phyloP scores from a whole-genome alignment of 331 rosid genomes.

The Cydonia oblonga region DNA sequence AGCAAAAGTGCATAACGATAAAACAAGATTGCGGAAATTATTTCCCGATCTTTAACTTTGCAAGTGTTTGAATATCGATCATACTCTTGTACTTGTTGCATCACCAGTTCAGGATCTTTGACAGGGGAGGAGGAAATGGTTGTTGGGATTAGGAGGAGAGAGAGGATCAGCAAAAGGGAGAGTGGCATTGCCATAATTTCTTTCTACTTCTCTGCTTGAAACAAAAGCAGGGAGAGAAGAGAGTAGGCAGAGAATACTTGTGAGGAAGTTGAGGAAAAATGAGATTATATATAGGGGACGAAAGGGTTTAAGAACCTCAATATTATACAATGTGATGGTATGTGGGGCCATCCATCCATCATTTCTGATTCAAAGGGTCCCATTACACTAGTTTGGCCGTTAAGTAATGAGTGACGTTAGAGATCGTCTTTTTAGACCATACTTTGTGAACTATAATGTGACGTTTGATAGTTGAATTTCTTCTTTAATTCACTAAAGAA shows the following conservation, averaged over 20 bases:
- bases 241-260: not conserved
- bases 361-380: slow-evolving; percentile 16
- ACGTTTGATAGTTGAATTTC: no score
- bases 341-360: slow-evolving; percentile 19
- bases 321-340: slow-evolving; percentile 13
- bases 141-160: slow-evolving; percentile 23
- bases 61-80: not conserved
- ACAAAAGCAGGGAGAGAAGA: not conserved
- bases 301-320: not conserved
- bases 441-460: no score
- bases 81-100: slow-evolving; percentile 56
- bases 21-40: not conserved
- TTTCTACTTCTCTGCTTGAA: not conserved
- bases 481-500: no score
- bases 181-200: slow-evolving; percentile 43
- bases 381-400: slow-evolving; percentile 17
- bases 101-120: slow-evolving; percentile 53
- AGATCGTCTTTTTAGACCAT: no score
- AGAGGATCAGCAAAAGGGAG: slow-evolving; percentile 18
- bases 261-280: not conserved
- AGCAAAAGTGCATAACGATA: not conserved
- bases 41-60: no score
- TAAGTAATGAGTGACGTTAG: not conserved
- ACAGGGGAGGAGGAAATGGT: slow-evolving; percentile 46
- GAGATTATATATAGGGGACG: slow-evolving; percentile 7